phyloP scores from a whole-genome alignment of 371 early-diverging fungal genomes.

The Entomophthora muscae region DNA sequence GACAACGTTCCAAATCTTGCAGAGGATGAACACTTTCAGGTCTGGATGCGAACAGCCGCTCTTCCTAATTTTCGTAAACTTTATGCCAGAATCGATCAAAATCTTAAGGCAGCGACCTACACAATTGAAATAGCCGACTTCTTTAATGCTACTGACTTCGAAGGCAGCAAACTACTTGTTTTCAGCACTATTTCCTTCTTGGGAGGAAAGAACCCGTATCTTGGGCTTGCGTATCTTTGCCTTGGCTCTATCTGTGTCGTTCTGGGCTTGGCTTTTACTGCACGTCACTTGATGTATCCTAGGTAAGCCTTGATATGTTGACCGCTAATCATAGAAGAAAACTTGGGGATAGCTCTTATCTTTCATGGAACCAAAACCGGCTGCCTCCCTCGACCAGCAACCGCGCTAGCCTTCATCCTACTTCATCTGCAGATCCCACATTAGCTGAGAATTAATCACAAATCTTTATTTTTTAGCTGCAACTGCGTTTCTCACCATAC shows the following conservation, averaged over 20 bases:
- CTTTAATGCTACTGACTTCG: constrained; percentile 45
- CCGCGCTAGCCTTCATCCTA: not conserved
- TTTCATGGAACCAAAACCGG: constrained; percentile 74
- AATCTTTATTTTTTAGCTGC: no score
- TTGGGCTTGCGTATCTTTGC: constrained; percentile 83
- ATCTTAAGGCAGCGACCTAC: constrained; percentile 40
- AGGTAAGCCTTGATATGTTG: constrained; percentile 32
- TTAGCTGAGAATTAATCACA: not conserved
- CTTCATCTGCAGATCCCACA: not conserved
- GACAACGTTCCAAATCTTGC: constrained; percentile 42
- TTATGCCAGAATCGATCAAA: constrained; percentile 58
- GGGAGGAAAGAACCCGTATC: constrained; percentile 87
- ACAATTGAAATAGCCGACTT: constrained; percentile 30
- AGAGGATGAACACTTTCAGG: constrained; percentile 69
- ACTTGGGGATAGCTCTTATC: constrained; percentile 79
- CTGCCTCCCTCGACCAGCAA: not conserved
- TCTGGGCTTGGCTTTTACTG: constrained; percentile 67
- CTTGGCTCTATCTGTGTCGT: constrained; percentile 70
- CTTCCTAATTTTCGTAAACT: constrained; percentile 93
- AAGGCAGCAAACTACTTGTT: constrained; percentile 84
- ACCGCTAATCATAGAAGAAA: constrained; percentile 31
- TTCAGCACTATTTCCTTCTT: constrained; percentile 77
- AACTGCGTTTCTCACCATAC: no score
- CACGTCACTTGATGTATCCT: constrained; percentile 74
- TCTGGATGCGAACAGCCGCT: constrained; percentile 98